Percentiles rank a stretch among this genome's conserved stretches.
Conservation (phyloP, 2,329 filamentous ascomycete genomes). For the Talaromyces piceae region DNA sequence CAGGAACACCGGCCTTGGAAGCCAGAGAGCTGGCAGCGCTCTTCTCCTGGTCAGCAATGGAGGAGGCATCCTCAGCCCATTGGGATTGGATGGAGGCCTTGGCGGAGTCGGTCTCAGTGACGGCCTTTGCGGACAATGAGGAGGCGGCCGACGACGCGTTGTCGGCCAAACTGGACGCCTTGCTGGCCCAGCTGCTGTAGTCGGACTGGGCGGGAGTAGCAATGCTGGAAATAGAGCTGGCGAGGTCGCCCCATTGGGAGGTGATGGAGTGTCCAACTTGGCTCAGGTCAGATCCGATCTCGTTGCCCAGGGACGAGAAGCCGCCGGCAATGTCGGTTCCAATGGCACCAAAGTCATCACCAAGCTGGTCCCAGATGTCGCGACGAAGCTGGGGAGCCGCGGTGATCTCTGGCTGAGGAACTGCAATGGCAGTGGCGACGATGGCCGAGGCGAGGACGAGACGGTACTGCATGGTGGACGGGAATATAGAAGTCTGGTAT, state of each 20-base stretch:
- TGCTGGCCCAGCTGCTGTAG: slow-evolving; percentile 9
- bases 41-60: slow-evolving; percentile 6
- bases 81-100: slow-evolving; percentile 7
- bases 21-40: slow-evolving; percentile 5
- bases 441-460: slow-evolving; percentile 6
- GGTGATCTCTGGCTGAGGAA: slow-evolving; percentile 11
- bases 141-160: slow-evolving; percentile 5
- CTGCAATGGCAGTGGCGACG: slow-evolving; percentile 5
- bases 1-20: slow-evolving; percentile 1
- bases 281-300: slow-evolving; percentile 5
- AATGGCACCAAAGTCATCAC: slow-evolving; percentile 8
- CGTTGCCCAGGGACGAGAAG: slow-evolving; percentile 6
- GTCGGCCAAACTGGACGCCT: slow-evolving; percentile 8
- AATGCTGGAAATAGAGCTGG: not conserved
- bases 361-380: slow-evolving; percentile 7
- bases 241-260: slow-evolving; percentile 8
- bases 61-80: slow-evolving; percentile 9
- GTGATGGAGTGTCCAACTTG: slow-evolving; percentile 7
- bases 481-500: not conserved
- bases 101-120: slow-evolving; percentile 5
- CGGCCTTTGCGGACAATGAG: slow-evolving; percentile 5
- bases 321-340: slow-evolving; percentile 8
- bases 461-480: slow-evolving; percentile 9
- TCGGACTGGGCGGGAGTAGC: slow-evolving; percentile 1
- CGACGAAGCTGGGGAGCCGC: slow-evolving; percentile 5